Base-by-base conservation (phyloP, 345 rosid genomes). In the Psidium guajava region DNA sequence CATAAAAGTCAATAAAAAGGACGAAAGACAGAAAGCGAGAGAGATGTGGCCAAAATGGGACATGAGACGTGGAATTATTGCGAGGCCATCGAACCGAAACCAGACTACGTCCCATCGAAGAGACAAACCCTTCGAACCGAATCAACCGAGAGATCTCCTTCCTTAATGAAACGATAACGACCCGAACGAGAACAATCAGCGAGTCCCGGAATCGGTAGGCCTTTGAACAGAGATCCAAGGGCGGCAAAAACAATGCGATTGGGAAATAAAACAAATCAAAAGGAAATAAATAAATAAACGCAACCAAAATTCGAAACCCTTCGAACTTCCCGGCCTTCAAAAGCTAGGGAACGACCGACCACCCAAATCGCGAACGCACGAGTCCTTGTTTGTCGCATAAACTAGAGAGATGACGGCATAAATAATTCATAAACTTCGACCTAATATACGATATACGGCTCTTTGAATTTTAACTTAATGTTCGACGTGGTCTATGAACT, bases 41-140 rank as follows among this genome's bases (percentile, higher is more conserved):
- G 40, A 8, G 75, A 64, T 7, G 75, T 64, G 44, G 42, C 75
- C 75, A 32, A 64, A 52, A 40, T 6, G n/a, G 53, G 53, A 53
- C 61, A 13, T 77, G 82, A 54, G 11, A 11, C 5, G 52, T 15
- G 61, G 64, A 80, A 55, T 83, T 36, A 83, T 83, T 83, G 74
- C 57, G 32, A 49, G 28, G 58, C 51, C 52, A 82, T 82, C 27
- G 82, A 57, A 64, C 44, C 82, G 5, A 61, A 49, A 36, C 83
- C 59, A 53, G 47, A 25, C 21, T 4, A 51, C 87, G 73, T 86
- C 87, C 54, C 84, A 86, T 86, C 87, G 21, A 61, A 53, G 50
- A 25, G 85, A 53, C 87, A 86, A 28, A 64, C 40, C 42, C 25
- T 5, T 18, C 3, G 20, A 18, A 47, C 20, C 80, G 18, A 18